Conservation (phyloP, 805 yeast species). For the Yamadazyma nakazawae region DNA sequence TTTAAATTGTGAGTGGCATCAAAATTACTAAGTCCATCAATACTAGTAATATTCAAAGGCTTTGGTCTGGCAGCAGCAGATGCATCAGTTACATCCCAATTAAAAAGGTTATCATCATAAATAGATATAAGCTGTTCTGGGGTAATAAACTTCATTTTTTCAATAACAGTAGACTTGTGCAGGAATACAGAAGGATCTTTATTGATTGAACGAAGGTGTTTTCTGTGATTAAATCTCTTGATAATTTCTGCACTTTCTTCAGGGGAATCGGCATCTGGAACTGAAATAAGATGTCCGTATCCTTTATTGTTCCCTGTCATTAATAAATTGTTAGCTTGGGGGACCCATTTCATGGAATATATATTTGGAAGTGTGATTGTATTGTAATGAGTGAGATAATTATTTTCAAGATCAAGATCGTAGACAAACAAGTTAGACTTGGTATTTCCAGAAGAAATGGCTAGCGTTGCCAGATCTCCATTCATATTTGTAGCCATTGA, state of each 20-base stretch:
- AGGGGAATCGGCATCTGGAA: constrained; percentile 47
- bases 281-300: constrained; percentile 62
- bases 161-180: constrained; percentile 23
- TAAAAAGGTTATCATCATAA: constrained; percentile 66
- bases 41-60: constrained; percentile 54
- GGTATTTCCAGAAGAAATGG: constrained; percentile 49
- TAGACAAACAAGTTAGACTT: constrained; percentile 51
- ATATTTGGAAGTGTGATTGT: constrained; percentile 59
- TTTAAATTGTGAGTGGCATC: constrained; percentile 51
- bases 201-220: constrained; percentile 46
- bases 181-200: constrained; percentile 19
- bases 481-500: constrained; percentile 31
- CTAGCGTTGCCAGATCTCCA: constrained; percentile 35
- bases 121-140: constrained; percentile 53
- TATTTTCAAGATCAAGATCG: constrained; percentile 37
- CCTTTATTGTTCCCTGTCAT: constrained; percentile 81
- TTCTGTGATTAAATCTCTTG: constrained; percentile 74
- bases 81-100: constrained; percentile 66
- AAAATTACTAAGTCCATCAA: constrained; percentile 49
- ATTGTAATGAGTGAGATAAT: constrained; percentile 51
- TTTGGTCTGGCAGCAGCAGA: constrained; percentile 25
- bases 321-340: constrained; percentile 37
- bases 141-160: constrained; percentile 25
- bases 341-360: constrained; percentile 52
- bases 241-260: constrained; percentile 64